Conservation (phyloP, 805 yeast genomes). For the Komagataella ulmi region DNA sequence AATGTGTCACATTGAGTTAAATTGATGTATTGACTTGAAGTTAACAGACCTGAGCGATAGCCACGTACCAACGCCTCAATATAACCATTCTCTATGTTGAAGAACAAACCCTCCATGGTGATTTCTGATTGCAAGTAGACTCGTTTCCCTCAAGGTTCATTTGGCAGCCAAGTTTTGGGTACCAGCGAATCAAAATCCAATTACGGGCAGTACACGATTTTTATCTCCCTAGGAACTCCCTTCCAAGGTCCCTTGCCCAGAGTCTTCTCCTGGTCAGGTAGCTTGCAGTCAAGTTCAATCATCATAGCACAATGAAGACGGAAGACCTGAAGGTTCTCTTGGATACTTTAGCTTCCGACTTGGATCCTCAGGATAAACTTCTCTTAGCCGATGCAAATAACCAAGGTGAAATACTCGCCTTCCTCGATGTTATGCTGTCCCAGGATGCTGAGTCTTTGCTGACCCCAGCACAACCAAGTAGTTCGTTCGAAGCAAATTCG, state of each 20-base stretch:
- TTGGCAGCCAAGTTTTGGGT: background rate
- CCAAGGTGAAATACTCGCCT: conserved; percentile 19
- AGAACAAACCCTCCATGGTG: conserved; percentile 83
- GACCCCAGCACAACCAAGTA: background rate
- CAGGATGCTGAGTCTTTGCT: conserved; percentile 28
- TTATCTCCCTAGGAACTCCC: background rate
- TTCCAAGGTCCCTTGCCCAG: background rate
- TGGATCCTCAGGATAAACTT: conserved; percentile 10
- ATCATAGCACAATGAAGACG: background rate
- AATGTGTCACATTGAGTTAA: conserved; percentile 91
- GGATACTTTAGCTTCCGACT: conserved; percentile 18
- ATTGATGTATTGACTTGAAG: conserved; percentile 73
- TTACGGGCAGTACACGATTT: conserved; percentile 2
- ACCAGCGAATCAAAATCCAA: background rate
- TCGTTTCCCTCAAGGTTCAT: background rate
- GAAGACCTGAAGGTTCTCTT: conserved; percentile 15
- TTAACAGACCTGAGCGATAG: conserved; percentile 71
- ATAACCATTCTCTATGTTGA: conserved; percentile 82
- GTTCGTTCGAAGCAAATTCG: conserved; percentile 3
- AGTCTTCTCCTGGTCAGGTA: background rate
- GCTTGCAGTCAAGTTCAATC: background rate
- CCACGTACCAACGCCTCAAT: conserved; percentile 95
- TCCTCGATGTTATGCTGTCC: conserved; percentile 26
- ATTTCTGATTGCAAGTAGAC: background rate
- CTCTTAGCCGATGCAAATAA: conserved; percentile 20